Evolutionary conservation across 2,329 filamentous ascomycete species (phyloP), one percentile per base, ranked within the genome.

Genomic region (Phyllosticta ampelicida): DNA sequence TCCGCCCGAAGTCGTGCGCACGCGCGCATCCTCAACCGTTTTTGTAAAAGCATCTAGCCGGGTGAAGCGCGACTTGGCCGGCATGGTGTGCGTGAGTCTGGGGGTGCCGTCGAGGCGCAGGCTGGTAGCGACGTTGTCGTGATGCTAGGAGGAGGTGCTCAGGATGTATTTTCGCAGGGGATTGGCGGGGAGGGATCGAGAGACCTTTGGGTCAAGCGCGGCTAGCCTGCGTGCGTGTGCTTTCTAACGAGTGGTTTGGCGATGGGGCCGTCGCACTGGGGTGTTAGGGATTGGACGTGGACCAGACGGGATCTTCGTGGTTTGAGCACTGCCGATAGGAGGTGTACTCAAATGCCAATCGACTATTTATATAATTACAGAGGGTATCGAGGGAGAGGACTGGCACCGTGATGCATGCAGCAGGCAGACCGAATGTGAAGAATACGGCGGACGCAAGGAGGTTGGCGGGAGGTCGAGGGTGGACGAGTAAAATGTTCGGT

Each of bases 21-120:
- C 85, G 67, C 94, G 85, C 64, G 95, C 94, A 84, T 99, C 94
- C 73, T 99, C 94, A 66, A 99, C 94, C 11, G 94, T 99, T 77
- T 99, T 99, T 55, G 92, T 96, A 73, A 99, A 99, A 80, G 94
- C 94, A 75, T 99, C 94, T 63, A 99, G 89, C 82, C 87, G 86
- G 61, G 89, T 96, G 72, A 99, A 96, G 73, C 94, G 86, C 66
- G 90, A 95, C 79, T 95, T 96, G 69, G 86, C 77, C 64, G 91
- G 80, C 94, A 97, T 97, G 48, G 55, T 66, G 29, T 16, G 16
- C 5, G 6, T 44, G 36, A 8, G n/a, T n/a, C n/a, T 16, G 36
- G 44, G 13, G 44, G 49, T 51, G 49, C 49, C 19, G 49, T 44
- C 11, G 36, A 44, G 36, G 36, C 36, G 36, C 36, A 16, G 36